Conservation (phyloP, 192 early-diverging fungal species). For the Umbelopsis ramanniana region DNA sequence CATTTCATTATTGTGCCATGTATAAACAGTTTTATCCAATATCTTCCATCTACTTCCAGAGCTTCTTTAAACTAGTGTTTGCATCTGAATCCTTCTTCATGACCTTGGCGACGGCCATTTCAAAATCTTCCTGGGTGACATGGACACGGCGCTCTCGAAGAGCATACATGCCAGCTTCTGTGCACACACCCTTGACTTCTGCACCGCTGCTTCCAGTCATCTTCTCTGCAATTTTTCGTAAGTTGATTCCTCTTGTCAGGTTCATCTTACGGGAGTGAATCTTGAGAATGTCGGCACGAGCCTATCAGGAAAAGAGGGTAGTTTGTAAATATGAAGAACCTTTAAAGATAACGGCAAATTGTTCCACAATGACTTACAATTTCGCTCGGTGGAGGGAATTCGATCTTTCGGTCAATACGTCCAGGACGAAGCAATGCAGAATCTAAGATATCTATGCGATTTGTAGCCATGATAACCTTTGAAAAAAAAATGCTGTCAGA, state of each 20-base stretch:
- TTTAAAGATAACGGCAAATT: not conserved
- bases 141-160: constrained; percentile 96
- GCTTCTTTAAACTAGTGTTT: constrained; percentile 95
- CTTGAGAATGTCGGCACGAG: constrained; percentile 86
- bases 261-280: constrained; percentile 95
- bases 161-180: constrained; percentile 91
- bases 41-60: constrained; percentile 84
- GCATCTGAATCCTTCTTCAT: constrained; percentile 98
- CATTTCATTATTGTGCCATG: constrained; percentile 15
- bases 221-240: constrained; percentile 89
- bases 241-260: constrained; percentile 86
- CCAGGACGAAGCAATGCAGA: constrained; percentile 86
- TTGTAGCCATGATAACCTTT: constrained; percentile 85
- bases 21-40: constrained; percentile 19
- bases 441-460: constrained; percentile 90
- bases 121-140: constrained; percentile 99
- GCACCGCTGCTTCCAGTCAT: constrained; percentile 87
- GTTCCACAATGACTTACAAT: constrained; percentile 41
- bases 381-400: constrained; percentile 89
- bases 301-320: constrained; percentile 31
- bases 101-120: constrained; percentile 98
- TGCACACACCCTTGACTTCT: constrained; percentile 88
- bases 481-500: not conserved
- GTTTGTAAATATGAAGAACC: not conserved
- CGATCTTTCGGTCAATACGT: constrained; percentile 91